phyloP scores from a whole-genome alignment of 2,329 filamentous ascomycete species.

The Xylariales sp. region DNA sequence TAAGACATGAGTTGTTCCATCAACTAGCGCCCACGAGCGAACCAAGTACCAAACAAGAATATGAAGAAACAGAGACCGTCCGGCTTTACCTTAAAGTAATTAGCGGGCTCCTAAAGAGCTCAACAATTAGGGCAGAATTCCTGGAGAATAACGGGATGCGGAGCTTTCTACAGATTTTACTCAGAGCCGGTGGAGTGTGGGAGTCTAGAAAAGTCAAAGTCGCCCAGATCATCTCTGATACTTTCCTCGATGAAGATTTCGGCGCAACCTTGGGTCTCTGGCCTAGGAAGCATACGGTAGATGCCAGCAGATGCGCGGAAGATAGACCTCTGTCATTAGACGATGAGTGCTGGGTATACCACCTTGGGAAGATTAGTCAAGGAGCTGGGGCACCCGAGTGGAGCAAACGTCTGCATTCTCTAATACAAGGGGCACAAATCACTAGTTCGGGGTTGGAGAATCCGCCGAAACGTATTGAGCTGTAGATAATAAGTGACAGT shows the following conservation, averaged over 20 bases:
- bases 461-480: slow-evolving; percentile 26
- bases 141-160: slow-evolving; percentile 65
- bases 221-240: slow-evolving; percentile 70
- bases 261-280: slow-evolving; percentile 68
- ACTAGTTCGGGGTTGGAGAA: slow-evolving; percentile 13
- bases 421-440: slow-evolving; percentile 38
- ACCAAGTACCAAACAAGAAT: slow-evolving; percentile 33
- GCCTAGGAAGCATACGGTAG: slow-evolving; percentile 56
- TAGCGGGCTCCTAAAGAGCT: slow-evolving; percentile 66
- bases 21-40: slow-evolving; percentile 51
- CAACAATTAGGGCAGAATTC: slow-evolving; percentile 65
- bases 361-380: slow-evolving; percentile 51
- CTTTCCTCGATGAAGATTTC: slow-evolving; percentile 74
- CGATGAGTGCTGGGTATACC: slow-evolving; percentile 70
- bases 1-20: slow-evolving; percentile 57
- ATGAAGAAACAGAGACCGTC: slow-evolving; percentile 40
- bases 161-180: slow-evolving; percentile 64
- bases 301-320: slow-evolving; percentile 53
- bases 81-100: slow-evolving; percentile 60
- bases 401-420: slow-evolving; percentile 52
- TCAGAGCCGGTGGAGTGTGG: slow-evolving; percentile 60
- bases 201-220: slow-evolving; percentile 64
- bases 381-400: slow-evolving; percentile 52
- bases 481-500: slow-evolving; percentile 28
- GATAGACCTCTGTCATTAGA: slow-evolving; percentile 49